Conservation (phyloP, 345 rosid species). For the Boechera retrofracta region DNA sequence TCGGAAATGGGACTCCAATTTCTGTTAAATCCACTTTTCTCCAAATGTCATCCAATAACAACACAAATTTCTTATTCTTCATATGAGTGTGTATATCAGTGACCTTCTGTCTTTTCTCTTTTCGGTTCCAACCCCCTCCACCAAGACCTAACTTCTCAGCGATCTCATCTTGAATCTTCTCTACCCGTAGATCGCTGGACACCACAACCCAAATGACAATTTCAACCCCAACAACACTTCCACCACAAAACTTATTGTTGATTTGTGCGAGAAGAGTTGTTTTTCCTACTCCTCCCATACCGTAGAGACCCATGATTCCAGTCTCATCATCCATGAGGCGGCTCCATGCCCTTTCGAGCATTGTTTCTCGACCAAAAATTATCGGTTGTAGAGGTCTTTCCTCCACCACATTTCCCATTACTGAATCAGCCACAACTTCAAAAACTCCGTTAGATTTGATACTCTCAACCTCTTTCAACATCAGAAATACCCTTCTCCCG, state of each 20-base stretch:
- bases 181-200: background rate
- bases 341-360: conserved; percentile 15
- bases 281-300: conserved; percentile 40
- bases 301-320: conserved; percentile 19
- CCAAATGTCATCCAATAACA: conserved; percentile 41
- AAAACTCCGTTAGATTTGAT: conserved; percentile 8
- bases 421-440: background rate
- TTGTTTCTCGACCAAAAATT: conserved; percentile 21
- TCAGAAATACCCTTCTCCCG: background rate
- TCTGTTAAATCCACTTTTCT: conserved; percentile 1
- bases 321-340: background rate
- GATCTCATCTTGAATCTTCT: conserved; percentile 15
- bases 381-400: background rate
- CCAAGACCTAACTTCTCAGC: background rate
- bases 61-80: background rate
- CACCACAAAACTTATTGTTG: conserved; percentile 6
- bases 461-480: background rate
- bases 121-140: background rate
- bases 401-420: background rate
- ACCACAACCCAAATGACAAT: conserved; percentile 27
- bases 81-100: background rate
- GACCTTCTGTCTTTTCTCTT: background rate
- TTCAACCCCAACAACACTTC: background rate
- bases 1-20: conserved; percentile 32
- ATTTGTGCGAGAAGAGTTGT: conserved; percentile 40